phyloP scores from a whole-genome alignment of 345 rosid genomes.

The Pelargonium nanum region DNA sequence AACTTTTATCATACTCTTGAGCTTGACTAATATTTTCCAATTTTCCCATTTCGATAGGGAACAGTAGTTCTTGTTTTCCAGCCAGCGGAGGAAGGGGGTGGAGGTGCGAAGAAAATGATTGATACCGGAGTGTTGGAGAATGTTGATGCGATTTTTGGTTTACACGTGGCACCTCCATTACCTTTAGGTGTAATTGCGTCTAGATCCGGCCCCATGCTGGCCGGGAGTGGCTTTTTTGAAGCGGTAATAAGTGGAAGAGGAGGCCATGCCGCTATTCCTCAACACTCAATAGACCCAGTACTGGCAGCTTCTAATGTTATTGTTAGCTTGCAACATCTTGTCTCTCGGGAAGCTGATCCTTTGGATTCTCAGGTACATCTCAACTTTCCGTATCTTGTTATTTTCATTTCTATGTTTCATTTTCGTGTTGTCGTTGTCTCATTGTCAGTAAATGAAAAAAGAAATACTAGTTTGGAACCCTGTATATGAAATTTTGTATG shows the following conservation, averaged over 20 bases:
- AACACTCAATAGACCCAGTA: conserved; percentile 60
- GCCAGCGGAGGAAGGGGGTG: conserved; percentile 96
- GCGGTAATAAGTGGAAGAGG: conserved; percentile 76
- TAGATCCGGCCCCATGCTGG: conserved; percentile 58
- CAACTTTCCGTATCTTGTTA: neutral
- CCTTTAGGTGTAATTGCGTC: conserved; percentile 46
- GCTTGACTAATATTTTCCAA: neutral
- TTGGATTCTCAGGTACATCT: conserved; percentile 70
- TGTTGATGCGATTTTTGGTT: conserved; percentile 69
- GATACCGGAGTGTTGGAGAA: conserved; percentile 59
- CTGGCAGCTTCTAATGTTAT: conserved; percentile 72
- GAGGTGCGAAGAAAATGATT: conserved; percentile 68
- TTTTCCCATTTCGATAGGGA: conserved; percentile 34
- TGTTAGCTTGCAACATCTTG: conserved; percentile 77
- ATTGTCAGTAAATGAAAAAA: too few relatives aligned
- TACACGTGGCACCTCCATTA: conserved; percentile 39
- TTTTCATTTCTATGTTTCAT: too few relatives aligned
- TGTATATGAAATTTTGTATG: too few relatives aligned
- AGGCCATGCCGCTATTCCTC: conserved; percentile 89
- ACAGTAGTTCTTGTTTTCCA: conserved; percentile 78
- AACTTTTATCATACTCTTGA: neutral
- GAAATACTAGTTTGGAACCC: too few relatives aligned
- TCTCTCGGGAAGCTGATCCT: conserved; percentile 90
- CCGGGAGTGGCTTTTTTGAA: conserved; percentile 66
- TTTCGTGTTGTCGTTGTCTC: too few relatives aligned